phyloP scores from a whole-genome alignment of 176 grass and related monocot genomes.

The Calamus simplicifolius region DNA sequence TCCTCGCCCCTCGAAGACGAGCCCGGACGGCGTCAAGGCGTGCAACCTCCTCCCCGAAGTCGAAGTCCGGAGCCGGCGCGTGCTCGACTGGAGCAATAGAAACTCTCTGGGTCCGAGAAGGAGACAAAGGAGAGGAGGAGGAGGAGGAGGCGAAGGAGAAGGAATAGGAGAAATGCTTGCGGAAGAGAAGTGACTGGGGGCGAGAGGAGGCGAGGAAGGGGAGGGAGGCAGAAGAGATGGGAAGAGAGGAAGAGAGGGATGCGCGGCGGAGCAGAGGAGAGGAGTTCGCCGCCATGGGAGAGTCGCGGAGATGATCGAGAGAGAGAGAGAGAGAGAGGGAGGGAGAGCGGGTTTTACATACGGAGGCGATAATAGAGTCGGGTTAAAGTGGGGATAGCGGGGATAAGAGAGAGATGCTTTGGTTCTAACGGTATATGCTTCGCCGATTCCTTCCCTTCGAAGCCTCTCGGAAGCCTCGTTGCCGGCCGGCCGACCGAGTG shows the following conservation, averaged over 20 bases:
- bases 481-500: too few relatives aligned
- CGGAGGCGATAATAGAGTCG: not conserved
- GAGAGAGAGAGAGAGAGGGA: not conserved
- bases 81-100: conserved; percentile 48
- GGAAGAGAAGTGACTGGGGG: conserved; percentile 14
- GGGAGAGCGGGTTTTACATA: not conserved
- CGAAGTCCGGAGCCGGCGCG: conserved; percentile 25
- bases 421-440: too few relatives aligned
- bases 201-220: not conserved
- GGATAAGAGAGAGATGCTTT: conserved; percentile 9
- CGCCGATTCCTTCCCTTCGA: too few relatives aligned
- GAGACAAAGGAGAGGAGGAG: conserved; percentile 17
- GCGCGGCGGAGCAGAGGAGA: not conserved
- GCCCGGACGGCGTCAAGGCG: conserved; percentile 39
- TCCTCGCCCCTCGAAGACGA: conserved; percentile 30
- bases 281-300: conserved; percentile 18
- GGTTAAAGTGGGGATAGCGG: conserved; percentile 16
- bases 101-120: conserved; percentile 24
- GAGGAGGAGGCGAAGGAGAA: conserved; percentile 25
- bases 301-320: not conserved
- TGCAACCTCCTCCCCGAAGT: conserved; percentile 45
- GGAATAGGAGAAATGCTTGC: conserved; percentile 8
- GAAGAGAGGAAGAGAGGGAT: conserved; percentile 15
- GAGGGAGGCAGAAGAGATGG: conserved; percentile 6
- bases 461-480: too few relatives aligned